phyloP scores from a whole-genome alignment of 495 filamentous ascomycete genomes.

The Penicillium soppii region DNA sequence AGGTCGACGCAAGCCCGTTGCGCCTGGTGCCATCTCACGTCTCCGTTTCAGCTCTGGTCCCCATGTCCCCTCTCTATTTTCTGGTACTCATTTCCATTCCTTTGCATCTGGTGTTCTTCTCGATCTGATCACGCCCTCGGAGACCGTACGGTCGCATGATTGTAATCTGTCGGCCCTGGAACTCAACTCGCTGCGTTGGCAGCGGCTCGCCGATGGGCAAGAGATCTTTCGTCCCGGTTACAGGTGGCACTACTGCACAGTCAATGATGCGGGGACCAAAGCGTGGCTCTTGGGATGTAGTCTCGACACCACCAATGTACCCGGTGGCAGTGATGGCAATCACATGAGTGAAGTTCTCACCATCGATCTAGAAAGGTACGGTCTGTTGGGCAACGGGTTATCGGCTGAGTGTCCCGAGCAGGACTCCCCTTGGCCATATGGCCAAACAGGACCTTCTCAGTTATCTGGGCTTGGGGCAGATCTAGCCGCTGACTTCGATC shows the following conservation, averaged over 20 bases:
- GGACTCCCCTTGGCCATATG: constrained; percentile 52
- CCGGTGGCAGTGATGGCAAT: constrained; percentile 67
- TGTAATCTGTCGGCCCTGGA: constrained; percentile 89
- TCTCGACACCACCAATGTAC: constrained; percentile 57
- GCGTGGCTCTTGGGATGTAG: constrained; percentile 95
- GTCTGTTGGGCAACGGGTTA: constrained; percentile 78
- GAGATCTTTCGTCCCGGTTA: constrained; percentile 87
- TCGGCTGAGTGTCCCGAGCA: constrained; percentile 58
- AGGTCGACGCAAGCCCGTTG: constrained; percentile 66
- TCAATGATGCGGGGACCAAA: constrained; percentile 89
- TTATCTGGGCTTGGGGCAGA: constrained; percentile 74
- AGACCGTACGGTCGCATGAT: constrained; percentile 77
- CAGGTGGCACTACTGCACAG: constrained; percentile 95
- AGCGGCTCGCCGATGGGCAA: constrained; percentile 85
- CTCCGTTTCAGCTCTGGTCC: constrained; percentile 86
- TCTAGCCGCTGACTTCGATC: constrained; percentile 80
- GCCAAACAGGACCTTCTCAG: constrained; percentile 42
- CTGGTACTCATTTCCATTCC: constrained; percentile 90
- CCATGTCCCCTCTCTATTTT: constrained; percentile 81
- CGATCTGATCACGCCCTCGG: constrained; percentile 90
- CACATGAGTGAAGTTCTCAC: constrained; percentile 91
- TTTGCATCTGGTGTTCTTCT: constrained; percentile 91
- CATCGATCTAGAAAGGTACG: constrained; percentile 83
- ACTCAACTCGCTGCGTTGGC: constrained; percentile 82
- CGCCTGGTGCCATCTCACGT: constrained; percentile 86